Evolutionary conservation across 2,329 filamentous ascomycete species (phyloP).

Genomic region (Beauveria caledonica): DNA sequence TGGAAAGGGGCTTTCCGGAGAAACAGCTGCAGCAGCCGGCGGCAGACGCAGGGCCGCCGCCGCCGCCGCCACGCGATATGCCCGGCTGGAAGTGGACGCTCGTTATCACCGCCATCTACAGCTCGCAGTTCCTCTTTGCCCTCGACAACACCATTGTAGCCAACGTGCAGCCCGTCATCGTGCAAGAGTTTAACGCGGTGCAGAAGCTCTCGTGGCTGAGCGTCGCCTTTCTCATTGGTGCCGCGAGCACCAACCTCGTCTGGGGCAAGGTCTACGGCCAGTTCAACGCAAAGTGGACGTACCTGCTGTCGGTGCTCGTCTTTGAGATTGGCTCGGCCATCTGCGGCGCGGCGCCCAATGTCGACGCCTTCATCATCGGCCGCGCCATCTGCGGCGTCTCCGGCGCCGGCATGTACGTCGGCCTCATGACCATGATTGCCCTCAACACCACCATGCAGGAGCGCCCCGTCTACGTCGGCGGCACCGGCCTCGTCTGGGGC

Average conservation of each 20-base stretch:
- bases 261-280: slow-evolving; percentile 34
- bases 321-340: slow-evolving; percentile 22
- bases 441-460: slow-evolving; percentile 19
- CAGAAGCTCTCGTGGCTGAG: slow-evolving; percentile 33
- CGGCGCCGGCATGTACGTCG: slow-evolving; percentile 31
- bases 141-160: slow-evolving; percentile 42
- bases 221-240: slow-evolving; percentile 29
- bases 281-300: slow-evolving; percentile 36
- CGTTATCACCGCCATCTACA: slow-evolving; percentile 11
- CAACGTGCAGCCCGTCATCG: slow-evolving; percentile 33
- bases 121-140: slow-evolving; percentile 30
- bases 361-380: slow-evolving; percentile 35
- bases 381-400: slow-evolving; percentile 33
- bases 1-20: not conserved
- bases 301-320: slow-evolving; percentile 14
- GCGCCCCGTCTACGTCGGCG: slow-evolving; percentile 18
- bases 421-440: slow-evolving; percentile 19
- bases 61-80: not conserved
- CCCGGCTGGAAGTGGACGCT: slow-evolving; percentile 12
- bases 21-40: not conserved
- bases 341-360: slow-evolving; percentile 32
- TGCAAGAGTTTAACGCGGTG: slow-evolving; percentile 26
- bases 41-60: not conserved
- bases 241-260: slow-evolving; percentile 28
- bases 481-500: slow-evolving; percentile 27